These are phyloP conservation scores for Magnusiomyces ingens DNA, from an alignment of 1,139 yeast genomes.

Conservation along the genomic window DNA sequence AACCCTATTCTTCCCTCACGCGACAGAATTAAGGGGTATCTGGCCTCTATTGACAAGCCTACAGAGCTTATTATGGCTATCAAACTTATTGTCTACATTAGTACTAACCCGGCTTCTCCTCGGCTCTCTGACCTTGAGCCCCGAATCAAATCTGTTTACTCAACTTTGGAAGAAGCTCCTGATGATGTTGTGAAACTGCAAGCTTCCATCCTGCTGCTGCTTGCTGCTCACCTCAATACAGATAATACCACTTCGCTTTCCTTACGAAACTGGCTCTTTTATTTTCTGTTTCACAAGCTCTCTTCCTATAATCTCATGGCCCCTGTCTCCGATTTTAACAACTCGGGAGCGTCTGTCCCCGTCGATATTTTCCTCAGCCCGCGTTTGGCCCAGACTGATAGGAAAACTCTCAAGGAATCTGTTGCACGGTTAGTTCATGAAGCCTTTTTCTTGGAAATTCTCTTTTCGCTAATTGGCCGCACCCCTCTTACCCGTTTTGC, in stretches of 20 bases:
- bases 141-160: slow-evolving; percentile 7
- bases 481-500: slow-evolving; percentile 13
- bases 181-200: slow-evolving; percentile 14
- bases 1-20: slow-evolving; percentile 15
- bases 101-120: slow-evolving; percentile 3
- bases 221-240: slow-evolving; percentile 13
- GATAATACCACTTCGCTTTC: slow-evolving; percentile 13
- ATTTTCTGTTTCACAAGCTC: slow-evolving; percentile 8
- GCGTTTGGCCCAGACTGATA: slow-evolving; percentile 7
- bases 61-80: slow-evolving; percentile 13
- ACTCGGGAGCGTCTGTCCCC: slow-evolving; percentile 1
- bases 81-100: slow-evolving; percentile 8
- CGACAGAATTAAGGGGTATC: slow-evolving; percentile 5
- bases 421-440: slow-evolving; percentile 13
- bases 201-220: slow-evolving; percentile 10
- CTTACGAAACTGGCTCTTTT: slow-evolving; percentile 16
- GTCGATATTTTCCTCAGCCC: slow-evolving; percentile 12
- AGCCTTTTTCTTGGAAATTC: slow-evolving; percentile 14
- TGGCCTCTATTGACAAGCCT: background rate
- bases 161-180: slow-evolving; percentile 11
- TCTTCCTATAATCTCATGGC: slow-evolving; percentile 8
- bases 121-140: slow-evolving; percentile 7
- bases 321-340: slow-evolving; percentile 6
- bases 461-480: slow-evolving; percentile 14
- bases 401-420: slow-evolving; percentile 2